Percentiles rank a stretch among this genome's conserved stretches.
Evolutionary conservation across 768 basidiomycete species (phyloP).

Genomic region (Dentipellis sp.): DNA sequence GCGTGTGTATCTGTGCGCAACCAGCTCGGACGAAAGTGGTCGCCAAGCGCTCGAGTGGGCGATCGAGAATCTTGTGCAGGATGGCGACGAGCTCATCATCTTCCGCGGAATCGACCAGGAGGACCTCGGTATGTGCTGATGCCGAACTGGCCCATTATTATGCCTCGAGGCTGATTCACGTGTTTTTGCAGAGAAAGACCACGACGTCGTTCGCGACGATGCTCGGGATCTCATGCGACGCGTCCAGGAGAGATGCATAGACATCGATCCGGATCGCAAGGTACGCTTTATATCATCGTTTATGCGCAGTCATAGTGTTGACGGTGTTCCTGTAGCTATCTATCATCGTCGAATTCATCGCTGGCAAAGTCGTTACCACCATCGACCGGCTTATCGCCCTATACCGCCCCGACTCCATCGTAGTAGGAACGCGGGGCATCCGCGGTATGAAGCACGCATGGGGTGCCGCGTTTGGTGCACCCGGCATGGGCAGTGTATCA

Average conservation of each 20-base stretch:
- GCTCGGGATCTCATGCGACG: slow-evolving; percentile 72
- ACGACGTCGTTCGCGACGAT: slow-evolving; percentile 71
- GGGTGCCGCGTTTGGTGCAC: slow-evolving; percentile 40
- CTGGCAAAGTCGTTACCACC: slow-evolving; percentile 81
- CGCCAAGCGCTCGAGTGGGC: slow-evolving; percentile 86
- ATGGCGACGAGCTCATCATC: slow-evolving; percentile 89
- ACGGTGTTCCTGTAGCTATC: slow-evolving; percentile 46
- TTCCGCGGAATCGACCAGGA: slow-evolving; percentile 87
- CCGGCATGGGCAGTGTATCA: slow-evolving; percentile 55
- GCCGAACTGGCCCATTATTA: too few species aligned
- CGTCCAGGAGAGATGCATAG: slow-evolving; percentile 75
- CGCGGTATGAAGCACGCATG: slow-evolving; percentile 43
- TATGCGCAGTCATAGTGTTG: neutral
- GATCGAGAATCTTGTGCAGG: slow-evolving; percentile 75
- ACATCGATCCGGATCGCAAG: slow-evolving; percentile 70
- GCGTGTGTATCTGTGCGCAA: slow-evolving; percentile 83
- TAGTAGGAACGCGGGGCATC: slow-evolving; percentile 85
- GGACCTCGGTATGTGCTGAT: slow-evolving; percentile 49
- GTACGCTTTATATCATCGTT: slow-evolving; percentile 23
- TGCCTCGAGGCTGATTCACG: neutral
- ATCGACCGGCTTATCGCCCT: slow-evolving; percentile 89
- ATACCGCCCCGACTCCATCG: slow-evolving; percentile 84
- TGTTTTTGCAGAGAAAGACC: slow-evolving; percentile 52
- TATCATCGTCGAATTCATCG: slow-evolving; percentile 89
- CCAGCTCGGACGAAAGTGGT: slow-evolving; percentile 84